Evolutionary conservation across 2,329 filamentous ascomycete species (phyloP).

Genomic region (Pyricularia sp.): DNA sequence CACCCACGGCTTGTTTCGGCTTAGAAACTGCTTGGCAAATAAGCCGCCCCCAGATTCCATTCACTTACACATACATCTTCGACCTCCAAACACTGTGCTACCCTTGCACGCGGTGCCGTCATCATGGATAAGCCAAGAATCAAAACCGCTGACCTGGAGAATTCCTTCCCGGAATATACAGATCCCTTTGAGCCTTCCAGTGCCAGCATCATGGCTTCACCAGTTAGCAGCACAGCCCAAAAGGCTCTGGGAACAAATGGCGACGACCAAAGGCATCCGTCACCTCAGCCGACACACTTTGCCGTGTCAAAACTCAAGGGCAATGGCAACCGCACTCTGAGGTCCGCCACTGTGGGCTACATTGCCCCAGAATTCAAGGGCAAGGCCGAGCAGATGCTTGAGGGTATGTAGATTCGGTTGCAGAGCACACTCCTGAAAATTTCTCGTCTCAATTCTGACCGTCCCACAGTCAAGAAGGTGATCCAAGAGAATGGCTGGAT

Average conservation of each 20-base stretch:
- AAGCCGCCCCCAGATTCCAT: not conserved
- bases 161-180: slow-evolving; percentile 20
- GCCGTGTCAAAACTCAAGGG: slow-evolving; percentile 48
- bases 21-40: not conserved
- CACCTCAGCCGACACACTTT: slow-evolving; percentile 79
- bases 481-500: slow-evolving; percentile 76
- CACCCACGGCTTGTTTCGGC: not conserved
- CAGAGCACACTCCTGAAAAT: not conserved
- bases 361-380: slow-evolving; percentile 88
- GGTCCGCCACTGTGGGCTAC: slow-evolving; percentile 86
- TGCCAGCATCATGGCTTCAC: slow-evolving; percentile 18
- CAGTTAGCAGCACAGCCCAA: slow-evolving; percentile 11
- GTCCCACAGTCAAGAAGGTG: slow-evolving; percentile 57
- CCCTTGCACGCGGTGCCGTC: not conserved
- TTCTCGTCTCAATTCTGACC: slow-evolving; percentile 8
- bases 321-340: slow-evolving; percentile 60
- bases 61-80: not conserved
- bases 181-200: slow-evolving; percentile 17
- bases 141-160: slow-evolving; percentile 17
- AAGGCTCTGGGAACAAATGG: slow-evolving; percentile 15
- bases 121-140: slow-evolving; percentile 14
- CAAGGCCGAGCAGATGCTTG: slow-evolving; percentile 80
- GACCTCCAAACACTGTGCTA: not conserved
- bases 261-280: slow-evolving; percentile 50
- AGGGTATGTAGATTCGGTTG: slow-evolving; percentile 35